Base-by-base conservation (phyloP, 2,329 filamentous ascomycete genomes). In the Elsinoe batatas region DNA sequence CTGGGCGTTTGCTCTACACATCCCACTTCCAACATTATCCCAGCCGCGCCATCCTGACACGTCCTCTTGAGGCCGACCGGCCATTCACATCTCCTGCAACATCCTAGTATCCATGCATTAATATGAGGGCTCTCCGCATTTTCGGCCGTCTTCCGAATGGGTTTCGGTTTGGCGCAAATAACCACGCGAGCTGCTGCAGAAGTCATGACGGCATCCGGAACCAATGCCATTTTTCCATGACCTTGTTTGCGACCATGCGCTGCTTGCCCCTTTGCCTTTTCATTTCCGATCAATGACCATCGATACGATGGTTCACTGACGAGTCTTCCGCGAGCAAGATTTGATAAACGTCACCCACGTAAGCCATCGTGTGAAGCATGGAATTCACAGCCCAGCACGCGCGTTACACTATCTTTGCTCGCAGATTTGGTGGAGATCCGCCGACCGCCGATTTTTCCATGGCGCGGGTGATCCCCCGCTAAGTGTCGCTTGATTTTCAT, bases 381-480 rank as follows among this genome's bases (percentile, higher is more conserved):
- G 26, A 44, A 44, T 30, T 18, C 40, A 44, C 26, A 44, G 40
- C 20, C 40, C 20, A 44, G 40, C 44, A 33, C 35, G 44, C 20
- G 44, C 20, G n/a, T 30, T 30, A 30, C 26, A 30, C 30, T 33
- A 49, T 49, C 44, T 49, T 35, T 49, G 44, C 13, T 11, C 30
- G 44, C 44, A 49, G 44, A 49, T 49, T 49, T 49, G 26, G 13
- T 49, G 44, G 44, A 49, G 44, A 33, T 49, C 26, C 44, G 44
- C 44, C 44, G 30, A 49, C 22, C 44, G 26, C 44, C 44, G 44
- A 35, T 33, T 49, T 49, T 35, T 15, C 44, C 44, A 15, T 11
- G 44, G 26, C 26, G 44, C 44, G 44, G 26, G 33, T 49, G 44
- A 49, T 49, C 44, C 26, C 44, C 44, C 44, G 30, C 44, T 35